phyloP scores from a whole-genome alignment of 2,329 filamentous ascomycete genomes.

The Bipolaris cookei region DNA sequence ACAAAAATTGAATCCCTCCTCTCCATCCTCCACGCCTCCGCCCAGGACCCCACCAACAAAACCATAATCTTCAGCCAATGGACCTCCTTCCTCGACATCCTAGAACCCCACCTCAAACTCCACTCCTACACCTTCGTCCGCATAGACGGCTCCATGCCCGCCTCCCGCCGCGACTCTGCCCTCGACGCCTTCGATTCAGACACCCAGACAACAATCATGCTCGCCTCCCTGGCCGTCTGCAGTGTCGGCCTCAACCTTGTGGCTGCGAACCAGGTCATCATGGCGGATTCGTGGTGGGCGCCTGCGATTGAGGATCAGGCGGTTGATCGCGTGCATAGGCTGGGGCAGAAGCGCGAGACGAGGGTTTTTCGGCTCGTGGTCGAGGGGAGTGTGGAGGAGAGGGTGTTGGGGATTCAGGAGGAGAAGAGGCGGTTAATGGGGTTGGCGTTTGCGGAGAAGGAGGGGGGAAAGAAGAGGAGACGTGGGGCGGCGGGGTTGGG shows the following conservation, averaged over 20 bases:
- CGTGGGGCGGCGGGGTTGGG: constrained; percentile 51
- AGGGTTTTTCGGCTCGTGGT: constrained; percentile 83
- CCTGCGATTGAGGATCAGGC: constrained; percentile 93
- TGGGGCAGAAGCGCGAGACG: constrained; percentile 80
- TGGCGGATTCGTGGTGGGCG: constrained; percentile 88
- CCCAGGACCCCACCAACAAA: constrained; percentile 67
- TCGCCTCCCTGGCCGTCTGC: constrained; percentile 82
- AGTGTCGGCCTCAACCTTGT: constrained; percentile 87
- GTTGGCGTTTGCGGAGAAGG: constrained; percentile 79
- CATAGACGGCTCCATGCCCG: constrained; percentile 81
- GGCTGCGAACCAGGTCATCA: constrained; percentile 82
- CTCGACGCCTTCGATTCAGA: constrained; percentile 72
- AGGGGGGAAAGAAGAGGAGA: constrained; percentile 59
- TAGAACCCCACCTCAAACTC: constrained; percentile 70
- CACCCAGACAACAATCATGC: constrained; percentile 72
- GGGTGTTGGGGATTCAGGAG: constrained; percentile 77
- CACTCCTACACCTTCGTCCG: constrained; percentile 69
- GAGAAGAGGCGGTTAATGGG: constrained; percentile 80
- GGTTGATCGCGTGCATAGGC: constrained; percentile 82
- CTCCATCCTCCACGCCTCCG: constrained; percentile 73
- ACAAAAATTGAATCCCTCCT: constrained; percentile 84
- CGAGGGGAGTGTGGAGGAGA: constrained; percentile 80
- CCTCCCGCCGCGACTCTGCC: constrained; percentile 72
- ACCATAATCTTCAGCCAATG: constrained; percentile 79
- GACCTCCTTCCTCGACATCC: constrained; percentile 74